Conservation (phyloP, 345 rosid genomes). For the Gossypium sturtianum region DNA sequence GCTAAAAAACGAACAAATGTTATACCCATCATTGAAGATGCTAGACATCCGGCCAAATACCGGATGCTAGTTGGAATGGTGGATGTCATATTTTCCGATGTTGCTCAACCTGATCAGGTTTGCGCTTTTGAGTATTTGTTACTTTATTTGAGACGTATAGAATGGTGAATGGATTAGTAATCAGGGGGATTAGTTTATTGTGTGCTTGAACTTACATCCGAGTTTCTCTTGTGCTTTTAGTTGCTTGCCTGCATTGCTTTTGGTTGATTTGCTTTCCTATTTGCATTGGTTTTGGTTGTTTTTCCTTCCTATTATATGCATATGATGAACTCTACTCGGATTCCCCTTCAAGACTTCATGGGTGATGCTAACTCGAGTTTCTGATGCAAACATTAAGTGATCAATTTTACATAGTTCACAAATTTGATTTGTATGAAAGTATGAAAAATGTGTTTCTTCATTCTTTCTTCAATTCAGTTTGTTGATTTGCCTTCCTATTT, state of each 20-base stretch:
- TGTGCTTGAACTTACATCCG: too few relatives aligned
- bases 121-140: constrained; percentile 8
- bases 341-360: constrained; percentile 51
- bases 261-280: neutral
- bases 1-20: constrained; percentile 94
- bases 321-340: constrained; percentile 44
- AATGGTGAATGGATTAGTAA: neutral
- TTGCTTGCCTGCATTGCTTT: neutral
- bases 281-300: neutral
- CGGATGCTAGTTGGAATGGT: constrained; percentile 99
- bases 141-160: neutral
- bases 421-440: neutral
- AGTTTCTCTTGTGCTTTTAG: too few relatives aligned
- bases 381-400: constrained; percentile 34
- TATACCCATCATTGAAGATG: constrained; percentile 95
- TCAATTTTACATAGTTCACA: neutral
- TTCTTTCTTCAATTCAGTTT: too few relatives aligned
- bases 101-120: constrained; percentile 99
- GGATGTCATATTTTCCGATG: constrained; percentile 97
- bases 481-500: too few relatives aligned
- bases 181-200: too few relatives aligned
- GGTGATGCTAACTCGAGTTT: constrained; percentile 53
- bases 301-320: constrained; percentile 9
- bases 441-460: neutral
- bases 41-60: constrained; percentile 95